Conservation (phyloP, 1,139 yeast species). For the Zygosaccharomyces pseudobailii region DNA sequence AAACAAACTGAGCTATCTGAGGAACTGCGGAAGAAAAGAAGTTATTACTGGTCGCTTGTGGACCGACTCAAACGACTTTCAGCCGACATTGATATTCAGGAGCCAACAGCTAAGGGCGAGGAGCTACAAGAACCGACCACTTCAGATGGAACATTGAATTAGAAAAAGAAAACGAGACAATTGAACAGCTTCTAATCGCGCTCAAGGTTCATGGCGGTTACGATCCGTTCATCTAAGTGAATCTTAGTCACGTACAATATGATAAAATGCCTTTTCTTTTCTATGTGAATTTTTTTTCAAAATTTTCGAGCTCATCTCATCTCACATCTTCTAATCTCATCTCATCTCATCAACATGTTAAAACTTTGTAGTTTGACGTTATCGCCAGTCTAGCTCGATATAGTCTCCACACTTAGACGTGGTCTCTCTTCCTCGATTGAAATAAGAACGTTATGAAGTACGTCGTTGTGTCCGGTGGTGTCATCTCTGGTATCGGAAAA, state of each 20-base stretch:
- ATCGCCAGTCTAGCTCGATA: neutral
- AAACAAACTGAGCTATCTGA: slow-evolving; percentile 1
- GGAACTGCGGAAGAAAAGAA: slow-evolving; percentile 6
- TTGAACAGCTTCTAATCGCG: slow-evolving; percentile 20
- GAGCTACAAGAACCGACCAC: slow-evolving; percentile 1
- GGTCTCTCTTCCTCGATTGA: neutral
- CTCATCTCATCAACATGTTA: neutral
- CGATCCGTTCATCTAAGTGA: slow-evolving; percentile 6
- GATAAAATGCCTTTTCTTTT: slow-evolving; percentile 7
- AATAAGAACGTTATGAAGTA: slow-evolving; percentile 60
- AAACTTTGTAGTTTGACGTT: neutral
- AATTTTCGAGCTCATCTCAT: slow-evolving; percentile 10
- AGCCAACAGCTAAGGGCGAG: neutral
- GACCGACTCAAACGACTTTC: slow-evolving; percentile 2
- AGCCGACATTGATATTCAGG: neutral
- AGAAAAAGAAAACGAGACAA: slow-evolving; percentile 8
- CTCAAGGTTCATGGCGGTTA: slow-evolving; percentile 20
- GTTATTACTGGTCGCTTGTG: neutral
- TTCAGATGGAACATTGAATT: slow-evolving; percentile 3
- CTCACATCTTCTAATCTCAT: slow-evolving; percentile 8
- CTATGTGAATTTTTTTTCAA: slow-evolving; percentile 1
- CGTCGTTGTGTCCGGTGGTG: slow-evolving; percentile 99
- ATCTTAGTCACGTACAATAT: neutral
- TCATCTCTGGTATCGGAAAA: slow-evolving; percentile 97
- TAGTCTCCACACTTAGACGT: neutral